phyloP scores from a whole-genome alignment of 768 basidiomycete species.

The Grammothele lineata region DNA sequence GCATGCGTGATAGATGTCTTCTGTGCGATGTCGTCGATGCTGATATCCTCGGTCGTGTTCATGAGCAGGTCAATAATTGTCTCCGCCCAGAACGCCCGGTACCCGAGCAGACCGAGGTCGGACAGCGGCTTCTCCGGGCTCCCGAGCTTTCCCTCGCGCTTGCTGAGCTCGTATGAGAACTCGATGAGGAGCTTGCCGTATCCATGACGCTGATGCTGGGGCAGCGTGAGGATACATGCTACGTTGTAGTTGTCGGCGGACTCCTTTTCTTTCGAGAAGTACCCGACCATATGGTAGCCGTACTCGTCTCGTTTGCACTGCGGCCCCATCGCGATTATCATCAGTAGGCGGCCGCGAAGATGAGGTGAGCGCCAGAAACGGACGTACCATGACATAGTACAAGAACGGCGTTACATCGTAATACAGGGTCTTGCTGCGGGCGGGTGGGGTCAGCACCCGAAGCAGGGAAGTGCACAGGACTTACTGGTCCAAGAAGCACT shows the following conservation, averaged over 20 bases:
- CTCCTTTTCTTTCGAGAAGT: slow-evolving; percentile 99
- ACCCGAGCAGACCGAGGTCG: slow-evolving; percentile 89
- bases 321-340: neutral
- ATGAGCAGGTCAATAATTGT: slow-evolving; percentile 89
- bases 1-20: slow-evolving; percentile 92
- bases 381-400: slow-evolving; percentile 95
- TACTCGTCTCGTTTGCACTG: slow-evolving; percentile 81
- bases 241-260: slow-evolving; percentile 98
- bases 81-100: slow-evolving; percentile 97
- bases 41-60: slow-evolving; percentile 65
- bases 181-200: slow-evolving; percentile 96
- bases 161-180: slow-evolving; percentile 97
- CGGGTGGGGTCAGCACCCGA: no score
- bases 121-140: slow-evolving; percentile 97
- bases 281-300: slow-evolving; percentile 94
- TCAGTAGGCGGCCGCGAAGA: neutral
- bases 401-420: slow-evolving; percentile 99
- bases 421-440: slow-evolving; percentile 87
- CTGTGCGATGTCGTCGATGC: slow-evolving; percentile 96
- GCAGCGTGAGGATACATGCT: slow-evolving; percentile 97
- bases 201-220: slow-evolving; percentile 95
- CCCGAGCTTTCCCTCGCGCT: slow-evolving; percentile 92
- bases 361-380: neutral
- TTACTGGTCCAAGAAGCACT: slow-evolving; percentile 97
- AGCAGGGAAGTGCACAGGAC: slow-evolving; percentile 31